Conservation (phyloP, 1,139 yeast species). For the Lodderomyces beijingensis region DNA sequence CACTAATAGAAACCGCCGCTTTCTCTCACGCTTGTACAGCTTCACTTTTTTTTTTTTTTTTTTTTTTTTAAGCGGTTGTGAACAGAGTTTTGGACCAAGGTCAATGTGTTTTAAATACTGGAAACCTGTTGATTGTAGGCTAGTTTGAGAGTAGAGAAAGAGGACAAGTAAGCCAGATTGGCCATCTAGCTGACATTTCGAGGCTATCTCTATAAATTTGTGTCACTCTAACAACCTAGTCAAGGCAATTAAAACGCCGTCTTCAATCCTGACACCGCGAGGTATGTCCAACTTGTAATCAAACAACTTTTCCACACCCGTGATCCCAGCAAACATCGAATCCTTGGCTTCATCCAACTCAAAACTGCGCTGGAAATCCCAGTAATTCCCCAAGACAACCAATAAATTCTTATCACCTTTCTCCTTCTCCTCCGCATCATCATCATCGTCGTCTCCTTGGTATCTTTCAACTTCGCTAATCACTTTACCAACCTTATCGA, state of each 20-base stretch:
- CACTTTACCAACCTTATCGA: slow-evolving; percentile 22
- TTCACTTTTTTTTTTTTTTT: no score
- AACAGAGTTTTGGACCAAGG: no score
- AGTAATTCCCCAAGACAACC: slow-evolving; percentile 61
- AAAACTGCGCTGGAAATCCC: slow-evolving; percentile 51
- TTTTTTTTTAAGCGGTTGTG: no score
- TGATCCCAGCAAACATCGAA: slow-evolving; percentile 25
- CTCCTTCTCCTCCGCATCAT: slow-evolving; percentile 10
- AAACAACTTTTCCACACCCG: slow-evolving; percentile 56
- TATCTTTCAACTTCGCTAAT: slow-evolving; percentile 7
- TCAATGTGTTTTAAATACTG: no score
- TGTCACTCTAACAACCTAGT: slow-evolving; percentile 31
- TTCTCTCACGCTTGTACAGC: no score
- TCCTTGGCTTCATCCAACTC: slow-evolving; percentile 32
- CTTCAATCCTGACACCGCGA: slow-evolving; percentile 61
- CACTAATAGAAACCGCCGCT: no score
- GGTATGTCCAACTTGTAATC: slow-evolving; percentile 60
- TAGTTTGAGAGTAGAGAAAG: no score
- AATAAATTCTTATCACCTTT: slow-evolving; percentile 20
- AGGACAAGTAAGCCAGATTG: no score
- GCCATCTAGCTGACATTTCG: no score
- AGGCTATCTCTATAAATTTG: no score
- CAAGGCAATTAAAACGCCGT: slow-evolving; percentile 61
- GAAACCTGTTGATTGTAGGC: no score
- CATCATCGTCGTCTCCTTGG: slow-evolving; percentile 4